A percentile compares a stretch with the other conserved stretches of the same genome.
phyloP scores from a whole-genome alignment of 345 rosid genomes.

The Pseudoturritis turrita region DNA sequence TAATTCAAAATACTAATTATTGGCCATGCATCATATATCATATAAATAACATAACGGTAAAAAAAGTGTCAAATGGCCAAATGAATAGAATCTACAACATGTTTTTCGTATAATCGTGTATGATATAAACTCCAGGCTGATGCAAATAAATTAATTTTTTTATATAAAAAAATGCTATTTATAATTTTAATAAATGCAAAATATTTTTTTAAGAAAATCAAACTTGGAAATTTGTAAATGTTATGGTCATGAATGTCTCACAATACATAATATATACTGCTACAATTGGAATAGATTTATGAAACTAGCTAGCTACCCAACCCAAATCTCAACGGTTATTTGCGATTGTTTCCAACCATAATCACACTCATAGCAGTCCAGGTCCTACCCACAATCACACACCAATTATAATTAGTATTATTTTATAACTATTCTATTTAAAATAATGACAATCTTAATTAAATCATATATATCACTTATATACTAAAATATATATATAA shows the following conservation, averaged over 20 bases:
- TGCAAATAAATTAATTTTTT: not conserved
- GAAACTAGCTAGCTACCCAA: slow-evolving; percentile 5
- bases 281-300: not conserved
- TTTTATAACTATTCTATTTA: not conserved
- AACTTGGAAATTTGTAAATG: not conserved
- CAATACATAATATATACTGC: not conserved
- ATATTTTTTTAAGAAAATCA: not conserved
- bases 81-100: not conserved
- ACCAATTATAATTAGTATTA: not conserved
- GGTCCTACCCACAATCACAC: slow-evolving; percentile 20
- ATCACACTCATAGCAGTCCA: slow-evolving; percentile 19
- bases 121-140: too few species aligned
- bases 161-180: not conserved
- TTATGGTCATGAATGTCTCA: not conserved
- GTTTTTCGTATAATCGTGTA: not conserved
- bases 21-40: not conserved
- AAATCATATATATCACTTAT: too few species aligned
- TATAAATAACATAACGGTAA: not conserved
- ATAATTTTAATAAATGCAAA: not conserved
- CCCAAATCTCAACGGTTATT: not conserved
- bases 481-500: too few species aligned
- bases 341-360: slow-evolving; percentile 15
- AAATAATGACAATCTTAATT: not conserved
- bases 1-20: not conserved
- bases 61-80: not conserved